phyloP scores from a whole-genome alignment of 129 eudicot genomes.

The Glebionis coronaria region DNA sequence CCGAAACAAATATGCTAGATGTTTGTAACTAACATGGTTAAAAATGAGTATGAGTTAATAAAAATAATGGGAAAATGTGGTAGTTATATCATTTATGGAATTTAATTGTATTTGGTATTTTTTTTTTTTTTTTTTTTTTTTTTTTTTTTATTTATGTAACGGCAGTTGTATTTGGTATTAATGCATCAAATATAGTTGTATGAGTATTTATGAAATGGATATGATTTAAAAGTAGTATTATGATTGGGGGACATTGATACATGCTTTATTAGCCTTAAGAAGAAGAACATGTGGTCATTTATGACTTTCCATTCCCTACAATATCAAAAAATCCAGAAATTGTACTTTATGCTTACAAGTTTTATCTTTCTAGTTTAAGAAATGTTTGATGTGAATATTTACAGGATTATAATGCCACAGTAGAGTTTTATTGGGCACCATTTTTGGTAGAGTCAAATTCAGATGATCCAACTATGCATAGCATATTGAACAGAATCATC shows the following conservation, averaged over 20 bases:
- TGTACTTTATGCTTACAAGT: too few relatives aligned
- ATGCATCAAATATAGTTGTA: too few relatives aligned
- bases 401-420: conserved; percentile 96
- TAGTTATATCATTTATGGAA: background rate
- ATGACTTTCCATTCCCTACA: background rate
- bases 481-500: conserved; percentile 80
- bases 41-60: background rate
- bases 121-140: too few relatives aligned
- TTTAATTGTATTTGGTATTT: too few relatives aligned
- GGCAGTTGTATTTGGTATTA: too few relatives aligned
- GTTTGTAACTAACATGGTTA: background rate
- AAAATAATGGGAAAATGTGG: background rate
- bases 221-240: background rate
- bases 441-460: conserved; percentile 96
- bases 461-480: conserved; percentile 85
- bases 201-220: background rate
- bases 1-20: background rate
- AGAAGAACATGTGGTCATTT: conserved; percentile 19
- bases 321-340: too few relatives aligned
- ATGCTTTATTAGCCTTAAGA: conserved; percentile 7
- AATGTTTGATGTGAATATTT: background rate
- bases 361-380: background rate
- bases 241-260: background rate
- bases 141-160: too few relatives aligned
- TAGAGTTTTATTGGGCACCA: conserved; percentile 99